phyloP scores from a whole-genome alignment of 129 eudicot species.

The Saposhnikovia divaricata region DNA sequence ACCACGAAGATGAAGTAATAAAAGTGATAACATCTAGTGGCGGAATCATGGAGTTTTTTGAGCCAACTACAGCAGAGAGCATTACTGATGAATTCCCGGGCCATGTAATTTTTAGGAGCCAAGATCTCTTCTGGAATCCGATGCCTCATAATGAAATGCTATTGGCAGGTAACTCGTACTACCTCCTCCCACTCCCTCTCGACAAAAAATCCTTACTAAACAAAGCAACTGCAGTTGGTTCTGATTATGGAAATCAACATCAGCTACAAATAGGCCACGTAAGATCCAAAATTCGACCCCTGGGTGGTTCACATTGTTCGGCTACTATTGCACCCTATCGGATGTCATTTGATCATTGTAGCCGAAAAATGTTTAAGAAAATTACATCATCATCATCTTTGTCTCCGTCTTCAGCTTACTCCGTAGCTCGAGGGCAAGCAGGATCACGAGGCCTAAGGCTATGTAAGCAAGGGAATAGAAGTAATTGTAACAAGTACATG shows the following conservation, averaged over 20 bases:
- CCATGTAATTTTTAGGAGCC: neutral
- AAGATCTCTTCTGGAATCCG: neutral
- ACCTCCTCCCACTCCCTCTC: conserved; percentile 1
- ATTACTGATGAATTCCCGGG: conserved; percentile 4
- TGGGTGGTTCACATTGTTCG: neutral
- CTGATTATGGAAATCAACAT: neutral
- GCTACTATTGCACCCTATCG: neutral
- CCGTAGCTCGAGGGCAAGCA: neutral
- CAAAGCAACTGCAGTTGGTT: neutral
- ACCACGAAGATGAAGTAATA: neutral
- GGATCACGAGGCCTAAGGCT: neutral
- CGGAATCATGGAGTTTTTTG: neutral
- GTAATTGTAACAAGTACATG: neutral
- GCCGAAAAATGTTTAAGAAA: conserved; percentile 1
- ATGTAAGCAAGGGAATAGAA: neutral
- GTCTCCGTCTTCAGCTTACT: neutral
- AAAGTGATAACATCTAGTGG: neutral
- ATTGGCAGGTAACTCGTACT: neutral
- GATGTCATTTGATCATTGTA: neutral
- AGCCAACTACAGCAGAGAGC: conserved; percentile 5
- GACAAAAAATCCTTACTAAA: neutral
- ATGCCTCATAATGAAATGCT: neutral
- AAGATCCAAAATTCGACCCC: neutral
- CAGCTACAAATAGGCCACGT: neutral
- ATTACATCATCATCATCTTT: neutral